Percentiles rank a stretch among this genome's conserved stretches.
phyloP scores from a whole-genome alignment of 441 rosid genomes.

The California macrophylla region DNA sequence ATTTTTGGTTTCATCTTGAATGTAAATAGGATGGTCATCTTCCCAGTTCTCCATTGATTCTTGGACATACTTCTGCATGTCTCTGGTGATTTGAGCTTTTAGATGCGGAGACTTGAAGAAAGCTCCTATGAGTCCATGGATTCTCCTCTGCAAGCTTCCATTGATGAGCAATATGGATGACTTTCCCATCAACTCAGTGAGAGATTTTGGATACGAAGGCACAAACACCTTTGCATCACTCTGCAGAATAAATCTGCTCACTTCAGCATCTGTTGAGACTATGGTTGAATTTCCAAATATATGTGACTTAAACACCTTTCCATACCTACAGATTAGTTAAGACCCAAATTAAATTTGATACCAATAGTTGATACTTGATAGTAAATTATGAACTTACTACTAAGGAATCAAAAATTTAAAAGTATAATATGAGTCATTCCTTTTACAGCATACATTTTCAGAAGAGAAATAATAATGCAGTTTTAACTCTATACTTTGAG shows the following conservation, averaged over 20 bases:
- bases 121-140: slow-evolving; percentile 76
- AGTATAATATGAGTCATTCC: neutral
- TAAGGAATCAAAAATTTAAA: neutral
- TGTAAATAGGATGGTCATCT: slow-evolving; percentile 44
- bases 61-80: slow-evolving; percentile 61
- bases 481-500: neutral
- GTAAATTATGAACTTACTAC: neutral
- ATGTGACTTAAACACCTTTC: slow-evolving; percentile 93
- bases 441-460: too few relatives aligned
- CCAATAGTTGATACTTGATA: neutral
- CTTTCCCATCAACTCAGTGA: slow-evolving; percentile 88
- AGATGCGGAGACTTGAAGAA: slow-evolving; percentile 78
- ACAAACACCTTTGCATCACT: slow-evolving; percentile 73
- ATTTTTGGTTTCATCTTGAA: slow-evolving; percentile 83
- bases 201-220: slow-evolving; percentile 85
- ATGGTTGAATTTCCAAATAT: slow-evolving; percentile 75
- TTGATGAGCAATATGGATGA: slow-evolving; percentile 74
- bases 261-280: slow-evolving; percentile 87
- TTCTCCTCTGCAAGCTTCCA: slow-evolving; percentile 76
- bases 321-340: slow-evolving; percentile 39
- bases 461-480: too few relatives aligned
- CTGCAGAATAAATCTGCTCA: slow-evolving; percentile 68
- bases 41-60: slow-evolving; percentile 71
- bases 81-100: slow-evolving; percentile 74
- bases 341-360: neutral